These are phyloP conservation scores for Rhizophagus sp. DNA, from an alignment of 192 early-diverging fungal species.

Conservation along the genomic window DNA sequence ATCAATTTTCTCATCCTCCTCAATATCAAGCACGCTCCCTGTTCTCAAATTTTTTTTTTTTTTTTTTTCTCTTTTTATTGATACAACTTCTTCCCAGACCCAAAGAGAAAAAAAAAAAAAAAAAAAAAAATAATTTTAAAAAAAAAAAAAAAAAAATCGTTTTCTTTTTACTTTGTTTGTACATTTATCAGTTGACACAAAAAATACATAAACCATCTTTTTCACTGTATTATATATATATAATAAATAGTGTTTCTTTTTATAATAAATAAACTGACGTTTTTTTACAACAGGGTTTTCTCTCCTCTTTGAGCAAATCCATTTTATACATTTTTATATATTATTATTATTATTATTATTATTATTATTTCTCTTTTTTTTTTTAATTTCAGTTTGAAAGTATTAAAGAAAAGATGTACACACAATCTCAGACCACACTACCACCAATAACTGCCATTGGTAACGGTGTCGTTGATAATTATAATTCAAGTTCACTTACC, in stretches of 20 bases:
- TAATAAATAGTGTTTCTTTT: not conserved
- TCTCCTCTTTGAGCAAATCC: not conserved
- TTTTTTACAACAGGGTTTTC: not conserved
- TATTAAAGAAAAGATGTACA: not conserved
- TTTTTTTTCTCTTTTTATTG: not conserved
- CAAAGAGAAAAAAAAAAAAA: constrained; percentile 8
- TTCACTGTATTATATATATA: not conserved
- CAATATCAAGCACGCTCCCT: not conserved
- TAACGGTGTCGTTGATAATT: not conserved
- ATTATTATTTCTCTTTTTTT: not conserved
- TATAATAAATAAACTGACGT: not conserved
- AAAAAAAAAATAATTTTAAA: not conserved
- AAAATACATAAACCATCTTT: not conserved
- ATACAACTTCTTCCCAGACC: not conserved
- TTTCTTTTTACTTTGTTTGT: not conserved
- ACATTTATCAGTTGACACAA: not conserved
- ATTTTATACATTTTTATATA: not conserved
- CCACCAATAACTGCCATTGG: constrained; percentile 8
- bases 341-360: too few relatives aligned
- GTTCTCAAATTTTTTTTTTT: not conserved
- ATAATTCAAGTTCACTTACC: not conserved
- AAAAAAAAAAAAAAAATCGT: not conserved
- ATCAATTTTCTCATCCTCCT: not conserved
- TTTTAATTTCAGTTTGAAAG: not conserved
- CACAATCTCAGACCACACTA: constrained; percentile 4